A percentile compares a stretch with the other conserved stretches of the same genome.
Conservation (phyloP, 306 rosid genomes). For the Inga laurina region DNA sequence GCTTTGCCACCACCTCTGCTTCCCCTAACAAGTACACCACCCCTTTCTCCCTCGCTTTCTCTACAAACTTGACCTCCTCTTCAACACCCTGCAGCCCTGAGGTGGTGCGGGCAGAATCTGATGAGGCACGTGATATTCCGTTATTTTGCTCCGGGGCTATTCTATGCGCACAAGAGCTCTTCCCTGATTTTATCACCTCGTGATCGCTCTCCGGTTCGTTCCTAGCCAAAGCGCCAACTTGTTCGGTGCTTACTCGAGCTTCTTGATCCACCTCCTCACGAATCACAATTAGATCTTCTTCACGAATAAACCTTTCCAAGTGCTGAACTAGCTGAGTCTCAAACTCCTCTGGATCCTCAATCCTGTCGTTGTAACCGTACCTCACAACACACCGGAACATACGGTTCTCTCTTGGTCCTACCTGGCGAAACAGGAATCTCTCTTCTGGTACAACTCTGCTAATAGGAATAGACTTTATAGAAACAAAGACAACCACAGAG, state of each 20-base stretch:
- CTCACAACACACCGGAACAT: conserved; percentile 82
- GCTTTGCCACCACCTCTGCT: conserved; percentile 68
- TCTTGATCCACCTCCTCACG: background rate
- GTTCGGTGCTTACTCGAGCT: conserved; percentile 11
- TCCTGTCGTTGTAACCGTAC: conserved; percentile 67
- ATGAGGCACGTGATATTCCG: conserved; percentile 8
- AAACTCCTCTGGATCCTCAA: conserved; percentile 49
- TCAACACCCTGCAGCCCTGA: conserved; percentile 22
- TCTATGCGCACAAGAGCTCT: conserved; percentile 29
- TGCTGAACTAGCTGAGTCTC: conserved; percentile 59
- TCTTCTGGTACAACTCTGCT: conserved; percentile 58
- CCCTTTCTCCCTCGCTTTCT: conserved; percentile 58
- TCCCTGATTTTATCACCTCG: background rate
- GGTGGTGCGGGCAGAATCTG: conserved; percentile 8
- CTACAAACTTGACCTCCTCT: conserved; percentile 57
- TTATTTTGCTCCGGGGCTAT: conserved; percentile 17
- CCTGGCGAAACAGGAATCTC: conserved; percentile 70
- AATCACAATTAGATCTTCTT: conserved; percentile 28
- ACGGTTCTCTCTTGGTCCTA: conserved; percentile 58
- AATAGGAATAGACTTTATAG: conserved; percentile 69
- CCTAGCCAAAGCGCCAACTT: background rate
- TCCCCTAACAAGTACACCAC: conserved; percentile 77
- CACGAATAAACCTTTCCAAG: conserved; percentile 54
- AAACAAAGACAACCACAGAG: conserved; percentile 67
- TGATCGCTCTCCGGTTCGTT: background rate